Evolutionary conservation across 768 basidiomycete species (phyloP), one percentile per base, ranked within the genome.

Genomic region (Mycena maculata): DNA sequence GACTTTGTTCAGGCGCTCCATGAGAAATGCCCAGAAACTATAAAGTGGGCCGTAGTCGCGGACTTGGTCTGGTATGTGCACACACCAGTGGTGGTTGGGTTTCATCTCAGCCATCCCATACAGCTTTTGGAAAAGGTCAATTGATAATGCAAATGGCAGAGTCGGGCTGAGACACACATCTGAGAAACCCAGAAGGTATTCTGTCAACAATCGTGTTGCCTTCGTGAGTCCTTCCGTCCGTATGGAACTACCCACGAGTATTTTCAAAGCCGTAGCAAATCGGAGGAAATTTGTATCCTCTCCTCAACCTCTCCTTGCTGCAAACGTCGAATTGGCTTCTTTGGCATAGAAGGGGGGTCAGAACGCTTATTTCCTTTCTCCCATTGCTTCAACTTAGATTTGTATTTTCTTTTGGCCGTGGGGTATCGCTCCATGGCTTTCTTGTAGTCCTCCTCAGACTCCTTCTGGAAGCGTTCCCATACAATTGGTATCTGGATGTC

Each of bases 1-100:
- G 5, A 73, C 23, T 50, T 76, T 76, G 64, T 79, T 79, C n/a
- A 79, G 61, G 1, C 75, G 71, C 45, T 79, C 76, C 3, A 64
- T 55, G 0, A 77, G 63, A 55, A 78, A 79, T 0, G 72, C 63
- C 77, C 77, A 79, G 36, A 77, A 74, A 18, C 70, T 70, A 48
- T 78, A 71, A 10, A 76, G 66, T 2, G 77, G 72, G 0, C 74
- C 75, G 48, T 63, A 78, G 22, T 72, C 69, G 0, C 23, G 48
- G 1, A 78, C 65, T 52, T 77, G 73, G 6, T 65, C 65, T 3
- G 67, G 55, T 15, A 73, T 44, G 49, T 79, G 77, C 2, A 71
- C 69, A 4, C 39, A 39, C 41, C 42, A 57, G 13, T 57, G 25
- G 68, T 74, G 72, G 31, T 77, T 79, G 3, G 75, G 77, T 44